Conservation (phyloP, 352 stramenopile species). For the Phytophthora quininea region DNA sequence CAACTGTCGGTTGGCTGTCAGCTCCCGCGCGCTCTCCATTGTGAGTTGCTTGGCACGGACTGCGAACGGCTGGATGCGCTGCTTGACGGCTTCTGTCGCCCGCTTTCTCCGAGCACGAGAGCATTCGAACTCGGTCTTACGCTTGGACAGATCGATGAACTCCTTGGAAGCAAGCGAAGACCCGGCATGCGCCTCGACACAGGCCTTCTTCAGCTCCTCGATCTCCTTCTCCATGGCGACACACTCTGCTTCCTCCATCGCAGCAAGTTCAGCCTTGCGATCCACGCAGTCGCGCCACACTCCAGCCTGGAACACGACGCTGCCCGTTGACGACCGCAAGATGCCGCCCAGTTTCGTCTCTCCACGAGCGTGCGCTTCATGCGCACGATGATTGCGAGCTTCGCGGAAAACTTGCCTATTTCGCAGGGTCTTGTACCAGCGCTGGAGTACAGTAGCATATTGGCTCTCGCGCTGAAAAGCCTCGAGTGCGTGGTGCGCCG, state of each 20-base stretch:
- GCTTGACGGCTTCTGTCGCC: constrained; percentile 46
- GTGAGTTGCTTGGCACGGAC: constrained; percentile 64
- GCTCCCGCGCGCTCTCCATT: constrained; percentile 54
- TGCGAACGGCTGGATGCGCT: constrained; percentile 65
- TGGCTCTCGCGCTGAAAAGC: constrained; percentile 44
- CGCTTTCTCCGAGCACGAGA: constrained; percentile 27
- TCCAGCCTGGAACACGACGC: constrained; percentile 67
- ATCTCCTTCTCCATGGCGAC: constrained; percentile 56
- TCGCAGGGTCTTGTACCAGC: constrained; percentile 65
- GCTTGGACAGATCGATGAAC: constrained; percentile 37
- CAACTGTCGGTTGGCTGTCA: constrained; percentile 55
- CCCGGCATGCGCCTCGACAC: constrained; percentile 48
- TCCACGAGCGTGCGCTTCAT: constrained; percentile 29
- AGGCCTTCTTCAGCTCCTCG: constrained; percentile 47
- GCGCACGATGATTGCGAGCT: constrained; percentile 28
- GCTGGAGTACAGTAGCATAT: constrained; percentile 57
- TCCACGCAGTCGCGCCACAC: constrained; percentile 76
- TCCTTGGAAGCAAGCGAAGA: constrained; percentile 43
- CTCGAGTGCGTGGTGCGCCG: constrained; percentile 60
- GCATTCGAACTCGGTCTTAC: constrained; percentile 41
- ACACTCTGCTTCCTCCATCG: constrained; percentile 50
- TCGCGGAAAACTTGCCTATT: constrained; percentile 64
- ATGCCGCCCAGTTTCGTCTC: constrained; percentile 42
- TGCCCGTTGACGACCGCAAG: constrained; percentile 33
- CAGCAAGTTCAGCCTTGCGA: constrained; percentile 44